These are phyloP conservation scores for Fraxinus nigra DNA, from an alignment of 305 asterid species.

Conservation along the genomic window DNA sequence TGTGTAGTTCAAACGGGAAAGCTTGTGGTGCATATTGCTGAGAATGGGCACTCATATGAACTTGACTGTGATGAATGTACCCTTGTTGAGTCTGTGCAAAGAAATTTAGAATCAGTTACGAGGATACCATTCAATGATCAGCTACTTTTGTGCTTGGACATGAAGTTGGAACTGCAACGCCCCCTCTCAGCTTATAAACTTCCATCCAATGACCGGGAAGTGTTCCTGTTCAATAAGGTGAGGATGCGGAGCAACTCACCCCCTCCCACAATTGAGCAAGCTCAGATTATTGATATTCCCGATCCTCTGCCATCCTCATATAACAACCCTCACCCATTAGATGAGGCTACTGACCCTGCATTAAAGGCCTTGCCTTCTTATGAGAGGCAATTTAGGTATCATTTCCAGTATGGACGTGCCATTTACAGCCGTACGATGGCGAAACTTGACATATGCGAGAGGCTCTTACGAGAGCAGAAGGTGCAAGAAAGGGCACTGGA, in stretches of 20 bases:
- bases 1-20: slow-evolving; percentile 70
- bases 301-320: slow-evolving; percentile 65
- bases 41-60: slow-evolving; percentile 80
- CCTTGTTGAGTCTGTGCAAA: slow-evolving; percentile 73
- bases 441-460: slow-evolving; percentile 56
- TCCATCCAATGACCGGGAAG: slow-evolving; percentile 71
- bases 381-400: slow-evolving; percentile 88
- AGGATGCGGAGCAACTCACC: slow-evolving; percentile 78
- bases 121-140: slow-evolving; percentile 70
- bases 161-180: slow-evolving; percentile 73
- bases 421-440: slow-evolving; percentile 61
- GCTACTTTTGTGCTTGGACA: slow-evolving; percentile 84
- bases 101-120: slow-evolving; percentile 51
- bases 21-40: slow-evolving; percentile 76
- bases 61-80: slow-evolving; percentile 67
- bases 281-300: slow-evolving; percentile 53
- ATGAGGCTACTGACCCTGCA: slow-evolving; percentile 90
- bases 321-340: slow-evolving; percentile 63
- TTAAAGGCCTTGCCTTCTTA: slow-evolving; percentile 83
- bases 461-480: slow-evolving; percentile 70
- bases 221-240: slow-evolving; percentile 74
- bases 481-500: slow-evolving; percentile 93
- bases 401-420: slow-evolving; percentile 72
- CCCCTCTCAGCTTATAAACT: slow-evolving; percentile 74
- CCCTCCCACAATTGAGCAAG: slow-evolving; percentile 59